A percentile compares a stretch with the other conserved stretches of the same genome.
phyloP scores from a whole-genome alignment of 1,139 yeast genomes.

The Sugiyamaella japonica region DNA sequence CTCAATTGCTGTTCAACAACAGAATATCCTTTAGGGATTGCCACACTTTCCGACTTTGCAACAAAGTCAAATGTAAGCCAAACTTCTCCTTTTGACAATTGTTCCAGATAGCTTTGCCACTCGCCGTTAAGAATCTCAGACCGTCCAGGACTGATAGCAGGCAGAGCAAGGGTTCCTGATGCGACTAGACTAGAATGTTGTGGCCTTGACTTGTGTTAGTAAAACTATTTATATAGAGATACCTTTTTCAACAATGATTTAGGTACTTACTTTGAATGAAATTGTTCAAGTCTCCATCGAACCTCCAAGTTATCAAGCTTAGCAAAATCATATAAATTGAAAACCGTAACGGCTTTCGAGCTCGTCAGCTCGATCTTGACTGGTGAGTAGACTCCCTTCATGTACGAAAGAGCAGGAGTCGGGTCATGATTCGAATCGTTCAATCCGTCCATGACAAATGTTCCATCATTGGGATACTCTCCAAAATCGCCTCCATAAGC shows the following conservation, averaged over 20 bases:
- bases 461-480: conserved; percentile 41
- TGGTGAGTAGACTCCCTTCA: conserved; percentile 39
- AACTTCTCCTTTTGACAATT: conserved; percentile 16
- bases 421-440: conserved; percentile 38
- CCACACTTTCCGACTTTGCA: conserved; percentile 18
- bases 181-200: background rate
- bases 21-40: conserved; percentile 1
- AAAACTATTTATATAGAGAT: background rate
- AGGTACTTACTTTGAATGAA: conserved; percentile 1
- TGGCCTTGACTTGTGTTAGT: conserved; percentile 1
- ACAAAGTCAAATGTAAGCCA: conserved; percentile 25
- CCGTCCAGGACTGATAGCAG: background rate
- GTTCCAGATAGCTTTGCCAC: background rate
- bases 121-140: background rate
- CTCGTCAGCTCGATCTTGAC: conserved; percentile 18
- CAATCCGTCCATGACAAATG: conserved; percentile 42
- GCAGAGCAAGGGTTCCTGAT: background rate
- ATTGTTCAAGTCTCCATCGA: conserved; percentile 16
- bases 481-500: conserved; percentile 44
- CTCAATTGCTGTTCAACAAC: background rate
- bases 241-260: background rate
- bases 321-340: conserved; percentile 26
- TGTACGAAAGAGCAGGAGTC: conserved; percentile 40
- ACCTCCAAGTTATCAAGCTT: conserved; percentile 22
- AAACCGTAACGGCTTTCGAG: conserved; percentile 12